Evolutionary conservation across 371 early-diverging fungal species (phyloP).

Genomic region (Mortierella sp.): DNA sequence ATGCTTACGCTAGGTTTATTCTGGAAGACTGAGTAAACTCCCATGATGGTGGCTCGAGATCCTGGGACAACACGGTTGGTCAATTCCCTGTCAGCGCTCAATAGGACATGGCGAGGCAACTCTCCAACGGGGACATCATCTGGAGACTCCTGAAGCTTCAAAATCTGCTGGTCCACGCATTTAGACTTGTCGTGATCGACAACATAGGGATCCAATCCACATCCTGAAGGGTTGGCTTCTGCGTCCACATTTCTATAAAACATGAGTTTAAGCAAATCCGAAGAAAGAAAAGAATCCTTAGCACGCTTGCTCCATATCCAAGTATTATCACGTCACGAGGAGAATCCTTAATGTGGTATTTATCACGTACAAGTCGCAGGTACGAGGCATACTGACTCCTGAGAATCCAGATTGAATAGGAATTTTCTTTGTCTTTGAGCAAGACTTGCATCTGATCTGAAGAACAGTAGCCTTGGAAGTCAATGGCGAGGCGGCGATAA

Average conservation of each 20-base stretch:
- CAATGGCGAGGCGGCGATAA: slow-evolving; percentile 95
- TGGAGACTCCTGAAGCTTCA: slow-evolving; percentile 99
- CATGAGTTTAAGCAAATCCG: slow-evolving; percentile 9
- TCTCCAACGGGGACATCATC: slow-evolving; percentile 99
- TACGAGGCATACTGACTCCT: slow-evolving; percentile 86
- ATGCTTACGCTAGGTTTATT: slow-evolving; percentile 62
- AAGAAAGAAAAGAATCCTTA: neutral
- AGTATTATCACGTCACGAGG: neutral
- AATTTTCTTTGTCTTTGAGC: slow-evolving; percentile 84
- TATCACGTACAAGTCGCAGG: slow-evolving; percentile 79
- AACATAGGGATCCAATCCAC: slow-evolving; percentile 96
- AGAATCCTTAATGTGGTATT: neutral
- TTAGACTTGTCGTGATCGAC: slow-evolving; percentile 96
- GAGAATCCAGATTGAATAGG: slow-evolving; percentile 91
- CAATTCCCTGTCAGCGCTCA: slow-evolving; percentile 91
- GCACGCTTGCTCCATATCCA: neutral
- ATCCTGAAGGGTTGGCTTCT: slow-evolving; percentile 63
- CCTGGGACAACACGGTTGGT: slow-evolving; percentile 97
- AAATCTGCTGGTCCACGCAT: slow-evolving; percentile 97
- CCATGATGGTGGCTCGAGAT: slow-evolving; percentile 93
- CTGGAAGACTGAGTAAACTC: slow-evolving; percentile 96
- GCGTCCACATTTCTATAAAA: slow-evolving; percentile 47
- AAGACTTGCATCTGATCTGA: slow-evolving; percentile 89
- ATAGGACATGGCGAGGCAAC: slow-evolving; percentile 95
- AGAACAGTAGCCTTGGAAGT: slow-evolving; percentile 91